phyloP scores from a whole-genome alignment of 1,284 basidiomycete genomes.

The Rhodotorula sp. region DNA sequence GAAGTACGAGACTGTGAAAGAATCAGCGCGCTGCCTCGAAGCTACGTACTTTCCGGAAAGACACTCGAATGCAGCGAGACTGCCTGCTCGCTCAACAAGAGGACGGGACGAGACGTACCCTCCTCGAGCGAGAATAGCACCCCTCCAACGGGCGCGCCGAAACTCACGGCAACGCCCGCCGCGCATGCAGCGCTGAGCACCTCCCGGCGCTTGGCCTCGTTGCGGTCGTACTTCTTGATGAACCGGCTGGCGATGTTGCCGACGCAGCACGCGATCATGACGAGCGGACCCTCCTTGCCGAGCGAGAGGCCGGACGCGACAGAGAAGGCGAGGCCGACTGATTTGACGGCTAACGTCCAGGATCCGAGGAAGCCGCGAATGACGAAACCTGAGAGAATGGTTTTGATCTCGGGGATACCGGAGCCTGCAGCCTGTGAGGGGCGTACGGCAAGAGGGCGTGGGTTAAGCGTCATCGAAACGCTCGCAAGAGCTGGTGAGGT shows the following conservation, averaged over 20 bases:
- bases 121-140: slow-evolving; percentile 58
- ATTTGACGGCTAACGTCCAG: slow-evolving; percentile 80
- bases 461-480: no score
- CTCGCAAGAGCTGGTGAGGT: no score
- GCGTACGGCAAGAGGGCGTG: no score
- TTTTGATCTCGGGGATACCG: slow-evolving; percentile 96
- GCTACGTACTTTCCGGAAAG: no score
- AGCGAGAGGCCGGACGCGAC: slow-evolving; percentile 87
- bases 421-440: slow-evolving; percentile 88
- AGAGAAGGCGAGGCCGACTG: slow-evolving; percentile 81
- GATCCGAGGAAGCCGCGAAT: slow-evolving; percentile 92
- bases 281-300: slow-evolving; percentile 92
- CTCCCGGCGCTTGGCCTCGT: slow-evolving; percentile 80
- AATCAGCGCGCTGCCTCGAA: no score
- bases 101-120: slow-evolving; percentile 81
- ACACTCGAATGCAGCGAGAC: no score
- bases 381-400: slow-evolving; percentile 76
- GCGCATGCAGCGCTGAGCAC: slow-evolving; percentile 86
- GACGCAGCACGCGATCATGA: slow-evolving; percentile 92
- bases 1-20: slow-evolving; percentile 80
- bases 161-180: slow-evolving; percentile 54
- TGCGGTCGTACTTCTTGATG: slow-evolving; percentile 63
- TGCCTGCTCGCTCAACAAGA: no score
- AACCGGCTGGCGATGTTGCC: slow-evolving; percentile 91
- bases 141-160: slow-evolving; percentile 56